These are phyloP conservation scores for Macrophomina phaseolina DNA, from an alignment of 2,329 filamentous ascomycete genomes.

Conservation along the genomic window DNA sequence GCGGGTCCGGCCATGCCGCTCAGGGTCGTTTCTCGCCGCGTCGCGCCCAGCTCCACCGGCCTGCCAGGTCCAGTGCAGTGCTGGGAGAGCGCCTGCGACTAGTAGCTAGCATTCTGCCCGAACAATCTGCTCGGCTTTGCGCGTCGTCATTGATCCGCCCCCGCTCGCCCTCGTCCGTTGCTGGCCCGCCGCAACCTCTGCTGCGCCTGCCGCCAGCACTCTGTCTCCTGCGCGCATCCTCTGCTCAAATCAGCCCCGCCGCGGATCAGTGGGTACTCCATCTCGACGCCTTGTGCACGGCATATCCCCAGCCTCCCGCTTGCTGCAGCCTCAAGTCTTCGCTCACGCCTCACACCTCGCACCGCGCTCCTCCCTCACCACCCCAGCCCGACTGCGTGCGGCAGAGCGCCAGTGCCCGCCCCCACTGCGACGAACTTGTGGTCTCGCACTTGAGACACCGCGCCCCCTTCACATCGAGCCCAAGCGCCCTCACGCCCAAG, in stretches of 20 bases:
- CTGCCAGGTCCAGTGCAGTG: constrained; percentile 7
- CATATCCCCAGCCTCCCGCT: constrained; percentile 25
- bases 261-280: constrained; percentile 28
- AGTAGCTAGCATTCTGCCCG: constrained; percentile 3
- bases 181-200: not conserved
- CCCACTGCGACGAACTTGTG: constrained; percentile 24
- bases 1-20: constrained; percentile 11
- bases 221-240: constrained; percentile 16
- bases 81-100: not conserved
- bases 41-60: constrained; percentile 21
- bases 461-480: constrained; percentile 19
- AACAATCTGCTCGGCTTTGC: not conserved
- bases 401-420: constrained; percentile 1
- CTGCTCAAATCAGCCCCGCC: constrained; percentile 25
- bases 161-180: constrained; percentile 6
- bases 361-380: constrained; percentile 12
- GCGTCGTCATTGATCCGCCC: constrained; percentile 21
- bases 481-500: constrained; percentile 14
- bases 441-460: constrained; percentile 25
- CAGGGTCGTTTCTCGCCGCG: constrained; percentile 17
- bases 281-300: constrained; percentile 19
- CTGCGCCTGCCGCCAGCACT: constrained; percentile 9
- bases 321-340: constrained; percentile 16
- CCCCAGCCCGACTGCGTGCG: constrained; percentile 1
- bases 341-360: constrained; percentile 11